Conservation (phyloP, 2,329 filamentous ascomycete species). For the Sclerotinia minor region DNA sequence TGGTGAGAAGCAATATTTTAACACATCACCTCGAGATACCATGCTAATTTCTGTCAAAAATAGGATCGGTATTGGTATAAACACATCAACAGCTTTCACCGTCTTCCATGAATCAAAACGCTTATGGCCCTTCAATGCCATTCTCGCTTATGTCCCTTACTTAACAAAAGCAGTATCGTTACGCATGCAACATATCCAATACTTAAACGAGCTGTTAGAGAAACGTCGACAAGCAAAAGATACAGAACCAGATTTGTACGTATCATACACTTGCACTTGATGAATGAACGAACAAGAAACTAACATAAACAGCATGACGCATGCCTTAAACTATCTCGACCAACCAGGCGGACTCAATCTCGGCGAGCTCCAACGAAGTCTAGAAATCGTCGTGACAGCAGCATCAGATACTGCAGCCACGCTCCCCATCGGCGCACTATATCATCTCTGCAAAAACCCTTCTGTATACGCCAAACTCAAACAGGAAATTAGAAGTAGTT, state of each 20-base stretch:
- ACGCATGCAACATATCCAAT: not conserved
- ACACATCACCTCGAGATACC: not conserved
- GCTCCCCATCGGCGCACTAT: not conserved
- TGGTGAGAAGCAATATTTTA: not conserved
- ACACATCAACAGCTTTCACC: slow-evolving; percentile 6
- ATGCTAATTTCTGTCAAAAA: not conserved
- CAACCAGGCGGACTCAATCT: not conserved
- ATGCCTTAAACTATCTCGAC: not conserved
- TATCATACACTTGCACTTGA: too few relatives aligned
- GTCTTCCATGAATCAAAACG: slow-evolving; percentile 5
- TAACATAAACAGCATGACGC: not conserved
- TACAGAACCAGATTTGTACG: slow-evolving; percentile 7
- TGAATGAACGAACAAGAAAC: not conserved
- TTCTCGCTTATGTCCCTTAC: not conserved
- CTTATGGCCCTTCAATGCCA: not conserved
- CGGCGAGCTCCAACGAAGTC: not conserved
- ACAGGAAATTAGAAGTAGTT: not conserved
- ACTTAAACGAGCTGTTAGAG: not conserved
- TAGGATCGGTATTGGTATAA: slow-evolving; percentile 9
- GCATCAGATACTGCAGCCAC: not conserved
- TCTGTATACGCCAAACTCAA: not conserved
- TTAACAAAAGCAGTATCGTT: not conserved
- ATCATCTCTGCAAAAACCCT: slow-evolving; percentile 3
- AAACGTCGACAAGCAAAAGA: slow-evolving; percentile 1
- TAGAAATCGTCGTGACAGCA: not conserved